These are phyloP conservation scores for Cyclanthera cordifolia DNA, from an alignment of 306 rosid genomes.

Conservation along the genomic window DNA sequence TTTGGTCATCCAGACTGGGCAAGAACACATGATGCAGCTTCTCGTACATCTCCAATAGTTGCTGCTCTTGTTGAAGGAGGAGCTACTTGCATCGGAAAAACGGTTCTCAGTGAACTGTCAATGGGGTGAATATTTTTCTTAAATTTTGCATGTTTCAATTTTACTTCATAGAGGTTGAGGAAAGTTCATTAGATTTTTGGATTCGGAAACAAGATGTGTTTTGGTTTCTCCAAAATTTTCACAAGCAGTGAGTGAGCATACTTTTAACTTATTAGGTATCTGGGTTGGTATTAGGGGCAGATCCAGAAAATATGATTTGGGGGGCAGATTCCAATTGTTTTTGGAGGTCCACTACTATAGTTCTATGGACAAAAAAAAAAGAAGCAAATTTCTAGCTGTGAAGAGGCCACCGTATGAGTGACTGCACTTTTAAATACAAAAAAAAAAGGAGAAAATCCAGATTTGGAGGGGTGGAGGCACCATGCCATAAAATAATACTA, in stretches of 20 bases:
- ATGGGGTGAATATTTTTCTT: conserved; percentile 36
- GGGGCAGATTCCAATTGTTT: too few species aligned
- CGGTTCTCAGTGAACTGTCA: conserved; percentile 62
- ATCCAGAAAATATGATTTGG: too few species aligned
- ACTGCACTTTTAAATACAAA: too few species aligned
- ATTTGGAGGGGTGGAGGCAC: too few species aligned
- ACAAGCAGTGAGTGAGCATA: conserved; percentile 2
- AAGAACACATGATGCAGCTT: conserved; percentile 62
- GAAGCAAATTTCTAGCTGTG: too few species aligned
- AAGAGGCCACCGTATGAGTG: too few species aligned
- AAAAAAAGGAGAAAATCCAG: too few species aligned
- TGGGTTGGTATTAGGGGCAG: too few species aligned
- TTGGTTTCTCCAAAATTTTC: not conserved
- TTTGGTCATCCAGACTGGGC: conserved; percentile 97
- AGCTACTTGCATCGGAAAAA: conserved; percentile 72
- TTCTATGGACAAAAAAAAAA: too few species aligned
- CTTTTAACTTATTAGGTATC: too few species aligned
- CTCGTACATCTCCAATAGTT: conserved; percentile 54
- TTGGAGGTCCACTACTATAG: too few species aligned
- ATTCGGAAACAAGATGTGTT: not conserved
- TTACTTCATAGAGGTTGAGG: not conserved
- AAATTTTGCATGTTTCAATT: not conserved
- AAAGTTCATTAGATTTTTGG: not conserved
- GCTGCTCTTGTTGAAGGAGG: conserved; percentile 76
- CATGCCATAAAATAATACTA: too few species aligned